A percentile compares a stretch with the other conserved stretches of the same genome.
Conservation (phyloP, 768 basidiomycete species). For the Boletus tylopilopsis region DNA sequence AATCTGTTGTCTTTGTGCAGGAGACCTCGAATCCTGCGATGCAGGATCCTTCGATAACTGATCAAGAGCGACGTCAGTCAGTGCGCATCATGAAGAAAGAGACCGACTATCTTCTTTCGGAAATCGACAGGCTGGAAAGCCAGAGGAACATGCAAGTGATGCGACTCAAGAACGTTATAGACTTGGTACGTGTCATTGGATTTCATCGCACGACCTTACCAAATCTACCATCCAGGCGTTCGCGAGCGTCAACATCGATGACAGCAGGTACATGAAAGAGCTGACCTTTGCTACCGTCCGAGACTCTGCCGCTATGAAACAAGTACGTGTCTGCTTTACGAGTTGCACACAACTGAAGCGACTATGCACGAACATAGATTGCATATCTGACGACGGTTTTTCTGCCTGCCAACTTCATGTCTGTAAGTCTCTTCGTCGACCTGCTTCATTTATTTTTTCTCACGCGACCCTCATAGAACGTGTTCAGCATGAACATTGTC, state of each 20-base stretch:
- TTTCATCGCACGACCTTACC: background rate
- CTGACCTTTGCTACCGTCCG: slow-evolving; percentile 45
- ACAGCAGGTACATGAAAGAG: slow-evolving; percentile 48
- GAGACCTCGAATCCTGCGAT: slow-evolving; percentile 49
- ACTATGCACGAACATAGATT: slow-evolving; percentile 19
- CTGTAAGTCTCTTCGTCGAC: slow-evolving; percentile 17
- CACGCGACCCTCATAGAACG: slow-evolving; percentile 32
- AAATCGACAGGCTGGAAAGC: slow-evolving; percentile 46
- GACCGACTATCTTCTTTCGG: slow-evolving; percentile 43
- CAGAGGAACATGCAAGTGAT: slow-evolving; percentile 28
- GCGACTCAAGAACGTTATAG: slow-evolving; percentile 32
- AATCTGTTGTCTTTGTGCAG: slow-evolving; percentile 47
- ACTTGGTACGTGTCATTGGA: slow-evolving; percentile 22
- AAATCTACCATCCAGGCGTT: slow-evolving; percentile 42
- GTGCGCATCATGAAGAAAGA: slow-evolving; percentile 41
- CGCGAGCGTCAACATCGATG: slow-evolving; percentile 54
- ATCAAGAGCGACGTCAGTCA: slow-evolving; percentile 18
- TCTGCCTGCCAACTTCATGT: slow-evolving; percentile 48
- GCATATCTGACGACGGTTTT: slow-evolving; percentile 60
- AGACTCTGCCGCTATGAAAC: slow-evolving; percentile 41
- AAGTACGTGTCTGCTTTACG: slow-evolving; percentile 25
- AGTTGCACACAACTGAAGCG: background rate
- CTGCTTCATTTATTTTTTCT: background rate
- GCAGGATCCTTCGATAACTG: slow-evolving; percentile 23
- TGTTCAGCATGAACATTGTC: slow-evolving; percentile 55